Percentiles rank a stretch among this genome's conserved stretches.
Evolutionary conservation across 176 grass and related monocot species (phyloP).

Genomic region (Carex myosuroides): DNA sequence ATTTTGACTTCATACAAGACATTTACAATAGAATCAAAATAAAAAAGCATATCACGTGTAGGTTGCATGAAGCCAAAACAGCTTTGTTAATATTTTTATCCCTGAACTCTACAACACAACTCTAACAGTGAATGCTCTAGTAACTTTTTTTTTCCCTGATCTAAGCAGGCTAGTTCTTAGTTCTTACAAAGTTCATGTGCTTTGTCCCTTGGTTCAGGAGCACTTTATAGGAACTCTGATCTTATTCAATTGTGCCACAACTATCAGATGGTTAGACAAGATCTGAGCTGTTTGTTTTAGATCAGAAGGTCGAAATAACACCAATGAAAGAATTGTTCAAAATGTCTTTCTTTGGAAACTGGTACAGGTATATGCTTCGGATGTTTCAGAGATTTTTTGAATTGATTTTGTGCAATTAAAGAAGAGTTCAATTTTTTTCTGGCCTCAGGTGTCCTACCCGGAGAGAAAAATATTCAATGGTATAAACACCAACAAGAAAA

Average conservation of each 20-base stretch:
- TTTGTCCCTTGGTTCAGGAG: background rate
- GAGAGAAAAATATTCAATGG: background rate
- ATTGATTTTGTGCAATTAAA: background rate
- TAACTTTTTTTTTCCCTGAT: too few relatives aligned
- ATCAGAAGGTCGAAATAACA: background rate
- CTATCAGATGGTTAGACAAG: background rate
- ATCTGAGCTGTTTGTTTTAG: background rate
- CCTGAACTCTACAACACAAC: too few relatives aligned
- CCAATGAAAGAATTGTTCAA: background rate
- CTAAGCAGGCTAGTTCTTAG: background rate
- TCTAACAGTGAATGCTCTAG: background rate
- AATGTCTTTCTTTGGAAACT: background rate
- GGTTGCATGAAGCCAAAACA: too few relatives aligned
- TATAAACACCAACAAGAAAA: background rate
- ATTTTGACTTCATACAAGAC: too few relatives aligned
- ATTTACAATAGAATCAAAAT: too few relatives aligned
- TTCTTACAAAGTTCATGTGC: constrained; percentile 1
- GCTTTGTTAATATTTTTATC: too few relatives aligned
- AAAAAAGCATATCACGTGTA: too few relatives aligned
- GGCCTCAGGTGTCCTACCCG: background rate
- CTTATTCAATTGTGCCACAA: background rate
- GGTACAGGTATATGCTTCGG: background rate
- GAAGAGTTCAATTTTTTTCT: background rate
- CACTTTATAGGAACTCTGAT: background rate
- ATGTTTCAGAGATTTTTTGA: background rate